Evolutionary conservation across 305 asterid species (phyloP).

Genomic region (Solanum hybrid): DNA sequence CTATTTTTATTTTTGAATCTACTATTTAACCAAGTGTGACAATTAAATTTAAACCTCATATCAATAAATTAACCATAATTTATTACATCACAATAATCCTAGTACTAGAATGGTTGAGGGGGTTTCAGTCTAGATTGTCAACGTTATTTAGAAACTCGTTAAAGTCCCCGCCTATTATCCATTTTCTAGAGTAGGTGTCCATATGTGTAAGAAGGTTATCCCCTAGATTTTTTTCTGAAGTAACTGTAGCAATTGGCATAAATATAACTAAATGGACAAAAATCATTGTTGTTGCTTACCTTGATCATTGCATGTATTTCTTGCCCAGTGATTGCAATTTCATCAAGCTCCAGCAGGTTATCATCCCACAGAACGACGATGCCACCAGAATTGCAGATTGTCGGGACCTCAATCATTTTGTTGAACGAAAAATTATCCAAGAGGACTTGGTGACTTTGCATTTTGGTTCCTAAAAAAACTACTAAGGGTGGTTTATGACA

Average conservation of each 20-base stretch:
- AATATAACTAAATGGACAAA: neutral
- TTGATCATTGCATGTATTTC: neutral
- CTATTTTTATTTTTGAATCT: neutral
- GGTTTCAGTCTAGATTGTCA: neutral
- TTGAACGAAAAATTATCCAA: too few relatives aligned
- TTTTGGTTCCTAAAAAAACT: too few relatives aligned
- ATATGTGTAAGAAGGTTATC: neutral
- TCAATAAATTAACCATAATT: neutral
- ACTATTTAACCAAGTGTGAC: neutral
- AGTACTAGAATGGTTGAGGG: neutral
- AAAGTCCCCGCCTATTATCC: neutral
- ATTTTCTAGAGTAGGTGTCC: neutral
- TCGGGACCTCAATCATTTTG: too few relatives aligned
- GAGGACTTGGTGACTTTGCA: too few relatives aligned
- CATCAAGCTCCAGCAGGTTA: neutral
- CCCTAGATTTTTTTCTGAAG: neutral
- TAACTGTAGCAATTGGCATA: neutral
- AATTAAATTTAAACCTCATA: neutral
- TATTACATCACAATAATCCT: neutral
- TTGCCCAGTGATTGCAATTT: neutral
- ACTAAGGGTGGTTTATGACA: too few relatives aligned
- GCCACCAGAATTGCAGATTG: neutral
- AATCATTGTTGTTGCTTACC: neutral
- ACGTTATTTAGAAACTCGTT: neutral
- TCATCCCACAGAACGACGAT: neutral